Evolutionary conservation across 73 alveolate species (phyloP), one percentile per base, ranked within the genome.

Genomic region (Paramecium biaurelia): DNA sequence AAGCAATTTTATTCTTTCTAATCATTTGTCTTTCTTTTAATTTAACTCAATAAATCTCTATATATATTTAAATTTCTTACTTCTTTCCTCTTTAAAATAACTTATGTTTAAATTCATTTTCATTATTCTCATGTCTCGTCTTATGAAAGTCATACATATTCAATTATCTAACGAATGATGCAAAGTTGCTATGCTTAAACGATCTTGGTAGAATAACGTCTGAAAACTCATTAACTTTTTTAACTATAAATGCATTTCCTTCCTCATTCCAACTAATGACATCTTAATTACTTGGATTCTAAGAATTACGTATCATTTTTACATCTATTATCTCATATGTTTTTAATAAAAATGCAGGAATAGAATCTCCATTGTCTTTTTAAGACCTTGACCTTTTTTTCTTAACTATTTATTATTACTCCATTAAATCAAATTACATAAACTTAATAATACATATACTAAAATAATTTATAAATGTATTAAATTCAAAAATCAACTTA

Each of bases 151-250:
- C 98, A 85, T 97, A 97, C 99, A 96, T 96, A 76, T 96, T 96
- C 7, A 96, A 93, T 92, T 98, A 97, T 68, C 99, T 47, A 45
- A 98, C 99, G 89, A 98, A 98, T 21, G 99, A 97, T 9, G 99
- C 97, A 85, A 94, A 98, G 94, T 98, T 98, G 49, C 96, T 98
- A 85, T 98, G 99, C 76, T 98, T 98, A 89, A 95, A 98, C 85
- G 92, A 98, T 85, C 92, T 86, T 15, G 99, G 99, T 43, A 98
- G 96, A 1, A 98, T 96, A 30, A 95, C 94, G 79, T 96, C 99
- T 30, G 99, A 95, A 86, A 98, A 98, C 87, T 96, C 99, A 92
- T 95, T 96, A 6, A 97, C 95, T 53, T 98, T 93, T 57, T 95
- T 92, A n/a, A 98, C 97, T 15, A 95, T 92, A 85, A 98, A 98